Evolutionary conservation across 768 basidiomycete genomes (phyloP).

Genomic region (Trametes cinnabarina): DNA sequence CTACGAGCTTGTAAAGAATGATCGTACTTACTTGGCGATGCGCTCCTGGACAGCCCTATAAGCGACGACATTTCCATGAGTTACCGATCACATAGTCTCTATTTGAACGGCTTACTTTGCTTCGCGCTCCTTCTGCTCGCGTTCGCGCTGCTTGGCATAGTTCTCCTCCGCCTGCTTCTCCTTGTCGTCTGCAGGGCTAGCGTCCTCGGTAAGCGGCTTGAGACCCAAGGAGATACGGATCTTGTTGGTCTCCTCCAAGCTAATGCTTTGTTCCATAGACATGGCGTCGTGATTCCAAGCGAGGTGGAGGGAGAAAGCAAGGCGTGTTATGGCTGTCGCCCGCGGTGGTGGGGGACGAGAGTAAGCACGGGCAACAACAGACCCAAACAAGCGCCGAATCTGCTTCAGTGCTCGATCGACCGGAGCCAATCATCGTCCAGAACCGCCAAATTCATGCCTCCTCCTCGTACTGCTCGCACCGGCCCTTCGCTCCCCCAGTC

Average conservation of each 20-base stretch:
- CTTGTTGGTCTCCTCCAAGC: slow-evolving; percentile 93
- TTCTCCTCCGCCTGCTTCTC: slow-evolving; percentile 88
- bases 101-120: slow-evolving; percentile 55
- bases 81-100: slow-evolving; percentile 10
- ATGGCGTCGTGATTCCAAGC: slow-evolving; percentile 11
- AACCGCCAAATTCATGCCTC: slow-evolving; percentile 23
- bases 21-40: slow-evolving; percentile 85
- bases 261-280: slow-evolving; percentile 83
- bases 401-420: not conserved
- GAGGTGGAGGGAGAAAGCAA: not conserved
- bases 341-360: slow-evolving; percentile 3
- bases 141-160: slow-evolving; percentile 69
- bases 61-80: slow-evolving; percentile 14
- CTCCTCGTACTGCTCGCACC: slow-evolving; percentile 13
- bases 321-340: not conserved
- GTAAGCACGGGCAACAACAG: not conserved
- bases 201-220: slow-evolving; percentile 87
- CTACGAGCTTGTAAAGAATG: slow-evolving; percentile 8
- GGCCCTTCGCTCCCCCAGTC: slow-evolving; percentile 28
- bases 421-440: slow-evolving; percentile 2
- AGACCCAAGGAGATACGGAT: slow-evolving; percentile 93
- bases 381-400: slow-evolving; percentile 4
- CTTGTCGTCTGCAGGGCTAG: slow-evolving; percentile 62
- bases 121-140: slow-evolving; percentile 67
- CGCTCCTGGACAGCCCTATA: slow-evolving; percentile 66